These are phyloP conservation scores for Candida boleticola DNA, from an alignment of 805 yeast species.

Conservation along the genomic window DNA sequence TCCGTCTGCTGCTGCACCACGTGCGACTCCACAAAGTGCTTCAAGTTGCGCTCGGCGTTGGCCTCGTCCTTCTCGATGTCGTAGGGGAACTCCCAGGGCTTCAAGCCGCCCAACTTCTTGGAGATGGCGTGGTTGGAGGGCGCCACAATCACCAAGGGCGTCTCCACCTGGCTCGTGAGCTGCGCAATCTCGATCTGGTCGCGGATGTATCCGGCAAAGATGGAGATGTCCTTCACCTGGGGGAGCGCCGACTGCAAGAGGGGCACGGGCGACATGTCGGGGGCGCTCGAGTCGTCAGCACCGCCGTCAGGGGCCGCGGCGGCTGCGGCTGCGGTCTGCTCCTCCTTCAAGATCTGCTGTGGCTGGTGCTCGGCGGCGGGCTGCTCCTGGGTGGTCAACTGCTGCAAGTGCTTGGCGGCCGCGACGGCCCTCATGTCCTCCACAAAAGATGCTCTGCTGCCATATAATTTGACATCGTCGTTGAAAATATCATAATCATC, in stretches of 20 bases:
- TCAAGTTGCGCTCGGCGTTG: conserved; percentile 49
- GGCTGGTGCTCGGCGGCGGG: background rate
- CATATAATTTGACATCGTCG: too few species aligned
- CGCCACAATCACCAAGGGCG: conserved; percentile 58
- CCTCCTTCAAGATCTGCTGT: too few species aligned
- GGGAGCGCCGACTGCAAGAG: conserved; percentile 38
- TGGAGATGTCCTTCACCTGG: conserved; percentile 41
- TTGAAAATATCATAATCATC: too few species aligned
- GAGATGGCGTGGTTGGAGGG: conserved; percentile 61
- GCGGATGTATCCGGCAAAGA: conserved; percentile 71
- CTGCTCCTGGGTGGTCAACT: background rate
- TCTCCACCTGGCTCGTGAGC: conserved; percentile 45
- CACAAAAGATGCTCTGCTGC: too few species aligned
- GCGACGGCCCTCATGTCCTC: too few species aligned
- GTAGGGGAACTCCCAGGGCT: conserved; percentile 84
- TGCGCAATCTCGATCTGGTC: conserved; percentile 51
- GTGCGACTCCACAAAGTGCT: conserved; percentile 62
- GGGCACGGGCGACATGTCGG: conserved; percentile 15
- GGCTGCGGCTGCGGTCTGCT: background rate
- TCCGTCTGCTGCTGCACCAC: conserved; percentile 23
- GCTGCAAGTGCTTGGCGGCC: conserved; percentile 10
- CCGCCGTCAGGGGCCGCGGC: conserved; percentile 1
- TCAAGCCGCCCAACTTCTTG: conserved; percentile 45
- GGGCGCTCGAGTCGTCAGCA: conserved; percentile 13
- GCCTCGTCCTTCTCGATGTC: conserved; percentile 48